A percentile compares a stretch with the other conserved stretches of the same genome.
Evolutionary conservation across 169 alveolate species (phyloP).

Genomic region (Plasmodium yoelii): DNA sequence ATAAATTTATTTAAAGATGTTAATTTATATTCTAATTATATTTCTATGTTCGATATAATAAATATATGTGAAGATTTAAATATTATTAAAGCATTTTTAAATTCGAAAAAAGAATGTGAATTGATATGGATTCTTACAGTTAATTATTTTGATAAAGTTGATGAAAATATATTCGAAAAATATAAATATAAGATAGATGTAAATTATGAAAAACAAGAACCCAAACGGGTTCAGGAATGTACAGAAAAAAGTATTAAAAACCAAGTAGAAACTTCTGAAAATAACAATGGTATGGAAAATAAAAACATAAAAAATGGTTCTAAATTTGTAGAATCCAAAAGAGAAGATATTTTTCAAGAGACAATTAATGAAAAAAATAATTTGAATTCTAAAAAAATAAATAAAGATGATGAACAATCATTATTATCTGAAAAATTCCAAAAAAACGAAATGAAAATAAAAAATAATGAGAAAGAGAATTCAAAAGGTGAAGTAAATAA

Average conservation of each 20-base stretch:
- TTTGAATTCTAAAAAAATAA: background rate
- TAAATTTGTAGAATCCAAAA: background rate
- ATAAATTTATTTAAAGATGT: slow-evolving; percentile 41
- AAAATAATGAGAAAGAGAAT: background rate
- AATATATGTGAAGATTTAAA: slow-evolving; percentile 62
- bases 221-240: background rate
- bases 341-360: background rate
- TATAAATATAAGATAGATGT: slow-evolving; percentile 60
- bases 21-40: slow-evolving; percentile 30
- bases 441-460: no score
- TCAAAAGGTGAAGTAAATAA: background rate
- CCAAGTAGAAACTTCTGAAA: background rate
- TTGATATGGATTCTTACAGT: slow-evolving; percentile 67
- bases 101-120: slow-evolving; percentile 66
- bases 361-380: background rate
- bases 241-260: background rate
- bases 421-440: no score
- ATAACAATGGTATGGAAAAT: background rate
- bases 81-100: slow-evolving; percentile 45
- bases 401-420: background rate
- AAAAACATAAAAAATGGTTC: background rate
- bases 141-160: slow-evolving; percentile 38
- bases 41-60: slow-evolving; percentile 50
- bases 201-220: background rate
- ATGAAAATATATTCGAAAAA: slow-evolving; percentile 28